Conservation (phyloP, 75 land plant genomes). For the Pinus tabuliformis region DNA sequence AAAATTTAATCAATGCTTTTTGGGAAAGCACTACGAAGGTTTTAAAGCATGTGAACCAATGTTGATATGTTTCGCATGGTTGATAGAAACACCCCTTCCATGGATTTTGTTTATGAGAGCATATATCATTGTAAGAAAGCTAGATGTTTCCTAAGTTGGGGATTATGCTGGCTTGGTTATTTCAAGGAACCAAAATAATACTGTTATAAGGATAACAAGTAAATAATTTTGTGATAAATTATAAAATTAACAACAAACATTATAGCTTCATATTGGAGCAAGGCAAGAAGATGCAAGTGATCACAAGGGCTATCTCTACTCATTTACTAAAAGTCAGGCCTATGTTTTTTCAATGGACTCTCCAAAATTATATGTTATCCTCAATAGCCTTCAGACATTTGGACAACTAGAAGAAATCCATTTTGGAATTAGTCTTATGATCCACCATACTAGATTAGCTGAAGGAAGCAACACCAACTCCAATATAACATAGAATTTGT, state of each 20-base stretch:
- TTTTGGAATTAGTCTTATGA: neutral
- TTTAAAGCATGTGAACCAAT: neutral
- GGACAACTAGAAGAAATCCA: neutral
- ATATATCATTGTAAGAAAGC: neutral
- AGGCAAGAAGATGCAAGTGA: neutral
- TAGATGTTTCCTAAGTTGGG: neutral
- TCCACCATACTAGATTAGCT: neutral
- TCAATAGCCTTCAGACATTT: neutral
- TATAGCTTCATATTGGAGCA: neutral
- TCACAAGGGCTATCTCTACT: neutral
- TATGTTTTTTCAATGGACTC: neutral
- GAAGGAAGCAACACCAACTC: neutral
- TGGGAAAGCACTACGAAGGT: neutral
- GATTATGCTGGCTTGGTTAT: neutral
- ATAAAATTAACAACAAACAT: neutral
- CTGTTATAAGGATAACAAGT: neutral
- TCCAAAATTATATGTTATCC: neutral
- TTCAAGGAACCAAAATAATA: neutral
- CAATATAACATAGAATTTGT: neutral
- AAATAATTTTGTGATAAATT: neutral
- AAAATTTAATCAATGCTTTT: neutral
- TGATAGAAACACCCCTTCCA: neutral
- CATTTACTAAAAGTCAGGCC: neutral
- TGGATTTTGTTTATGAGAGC: neutral
- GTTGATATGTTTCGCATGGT: neutral